A percentile compares a stretch with the other conserved stretches of the same genome.
Evolutionary conservation across 1,284 basidiomycete genomes (phyloP).

Genomic region (Ustilago hordei): DNA sequence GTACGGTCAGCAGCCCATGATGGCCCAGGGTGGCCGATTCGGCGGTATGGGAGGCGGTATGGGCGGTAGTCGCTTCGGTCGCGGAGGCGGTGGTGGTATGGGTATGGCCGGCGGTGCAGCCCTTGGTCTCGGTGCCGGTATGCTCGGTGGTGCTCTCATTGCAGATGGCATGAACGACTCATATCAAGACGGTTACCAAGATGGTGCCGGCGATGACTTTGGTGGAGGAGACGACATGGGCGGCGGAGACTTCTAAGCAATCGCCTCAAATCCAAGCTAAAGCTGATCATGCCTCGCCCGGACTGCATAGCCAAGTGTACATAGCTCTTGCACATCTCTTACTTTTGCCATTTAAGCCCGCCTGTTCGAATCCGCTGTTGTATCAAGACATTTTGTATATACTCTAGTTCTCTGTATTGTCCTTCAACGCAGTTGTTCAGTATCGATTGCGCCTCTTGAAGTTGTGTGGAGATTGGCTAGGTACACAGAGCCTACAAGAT

Average conservation of each 20-base stretch:
- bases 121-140: slow-evolving; percentile 59
- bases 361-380: neutral
- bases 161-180: slow-evolving; percentile 59
- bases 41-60: slow-evolving; percentile 40
- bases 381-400: neutral
- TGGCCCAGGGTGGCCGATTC: slow-evolving; percentile 35
- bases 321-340: neutral
- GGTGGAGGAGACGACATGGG: slow-evolving; percentile 31
- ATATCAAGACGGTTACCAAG: slow-evolving; percentile 64
- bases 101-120: slow-evolving; percentile 55
- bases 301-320: neutral
- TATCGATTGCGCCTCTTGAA: neutral
- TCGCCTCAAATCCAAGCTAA: neutral
- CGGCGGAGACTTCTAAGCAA: slow-evolving; percentile 29
- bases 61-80: slow-evolving; percentile 33
- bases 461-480: neutral
- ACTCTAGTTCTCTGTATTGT: neutral
- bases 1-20: slow-evolving; percentile 50
- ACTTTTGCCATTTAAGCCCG: neutral
- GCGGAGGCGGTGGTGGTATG: slow-evolving; percentile 52
- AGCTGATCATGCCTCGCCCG: neutral
- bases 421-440: neutral
- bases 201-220: slow-evolving; percentile 47
- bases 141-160: slow-evolving; percentile 58
- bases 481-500: neutral